Evolutionary conservation across 176 grass and related monocot genomes (phyloP), one percentile per base, ranked within the genome.

Genomic region (Phoenix roebelenii): DNA sequence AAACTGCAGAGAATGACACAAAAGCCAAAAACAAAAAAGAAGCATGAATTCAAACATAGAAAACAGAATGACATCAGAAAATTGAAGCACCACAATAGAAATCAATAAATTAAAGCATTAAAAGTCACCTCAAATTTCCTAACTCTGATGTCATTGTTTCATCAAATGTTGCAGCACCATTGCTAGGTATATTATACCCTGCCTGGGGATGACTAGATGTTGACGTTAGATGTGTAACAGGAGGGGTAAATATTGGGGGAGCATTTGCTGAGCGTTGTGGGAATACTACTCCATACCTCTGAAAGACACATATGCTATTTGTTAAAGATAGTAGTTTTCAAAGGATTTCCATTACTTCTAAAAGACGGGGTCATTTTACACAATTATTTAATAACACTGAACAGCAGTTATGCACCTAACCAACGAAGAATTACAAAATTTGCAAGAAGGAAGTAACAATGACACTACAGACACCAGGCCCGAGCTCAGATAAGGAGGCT

Each of bases 191-290:
- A 78, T 60, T 65, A 77, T 90, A 81, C 35, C 54, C 24, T 61
- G 28, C 9, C 10, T 55, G 70, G 25, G 12, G n/a, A 23, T 55
- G 19, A n/a, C 18, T 24, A 9, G 70, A 69, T 71, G 29, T 44
- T 57, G 76, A 69, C 67, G 72, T 72, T 72, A 63, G 72, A 59
- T 58, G 80, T 57, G 50, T 54, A 49, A 66, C 66, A 39, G 73
- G 88, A 75, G 83, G 79, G 54, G 81, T 85, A 77, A 89, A 73
- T 83, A 90, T 92, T 25, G 88, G 87, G 15, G 93, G 87, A 58
- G 84, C 58, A 26, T 92, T 79, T 32, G 83, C 63, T 53, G 81
- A 66, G 49, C 87, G 69, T 3, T 49, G 83, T 65, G 93, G 93
- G 60, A 98, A 98, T 16, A 65, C 72, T 59, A 91, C 67, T 88